phyloP scores from a whole-genome alignment of 2,329 filamentous ascomycete genomes.

The Neonectria hederae region DNA sequence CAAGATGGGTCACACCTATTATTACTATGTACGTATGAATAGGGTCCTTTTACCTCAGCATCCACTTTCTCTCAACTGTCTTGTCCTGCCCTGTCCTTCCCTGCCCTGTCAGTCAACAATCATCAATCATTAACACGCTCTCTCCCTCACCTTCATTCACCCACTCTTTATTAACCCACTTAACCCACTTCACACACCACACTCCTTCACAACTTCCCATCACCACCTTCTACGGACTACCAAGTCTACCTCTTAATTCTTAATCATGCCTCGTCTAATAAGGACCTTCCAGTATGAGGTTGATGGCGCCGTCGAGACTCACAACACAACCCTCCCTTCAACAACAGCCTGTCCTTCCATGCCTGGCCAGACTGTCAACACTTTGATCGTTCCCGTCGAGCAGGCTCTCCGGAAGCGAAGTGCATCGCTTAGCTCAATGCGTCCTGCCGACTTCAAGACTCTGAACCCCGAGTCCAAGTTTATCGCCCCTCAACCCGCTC shows the following conservation, averaged over 20 bases:
- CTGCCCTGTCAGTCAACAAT: constrained; percentile 21
- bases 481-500: constrained; percentile 70
- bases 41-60: constrained; percentile 22
- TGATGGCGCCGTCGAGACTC: constrained; percentile 78
- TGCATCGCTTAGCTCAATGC: constrained; percentile 70
- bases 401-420: constrained; percentile 68
- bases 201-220: constrained; percentile 6
- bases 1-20: constrained; percentile 93
- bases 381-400: constrained; percentile 82
- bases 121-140: constrained; percentile 19
- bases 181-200: constrained; percentile 7
- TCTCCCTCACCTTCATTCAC: background rate
- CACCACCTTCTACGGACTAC: background rate
- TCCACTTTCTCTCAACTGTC: constrained; percentile 4
- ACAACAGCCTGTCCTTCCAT: constrained; percentile 86
- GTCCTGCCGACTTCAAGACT: constrained; percentile 70
- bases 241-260: constrained; percentile 5
- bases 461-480: constrained; percentile 84
- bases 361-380: constrained; percentile 88
- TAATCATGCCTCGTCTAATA: constrained; percentile 30
- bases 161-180: background rate
- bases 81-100: no score
- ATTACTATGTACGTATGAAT: constrained; percentile 81
- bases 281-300: constrained; percentile 75
- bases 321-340: constrained; percentile 76